These are phyloP conservation scores for Pythium aquatile DNA, from an alignment of 352 stramenopile species.

Conservation along the genomic window DNA sequence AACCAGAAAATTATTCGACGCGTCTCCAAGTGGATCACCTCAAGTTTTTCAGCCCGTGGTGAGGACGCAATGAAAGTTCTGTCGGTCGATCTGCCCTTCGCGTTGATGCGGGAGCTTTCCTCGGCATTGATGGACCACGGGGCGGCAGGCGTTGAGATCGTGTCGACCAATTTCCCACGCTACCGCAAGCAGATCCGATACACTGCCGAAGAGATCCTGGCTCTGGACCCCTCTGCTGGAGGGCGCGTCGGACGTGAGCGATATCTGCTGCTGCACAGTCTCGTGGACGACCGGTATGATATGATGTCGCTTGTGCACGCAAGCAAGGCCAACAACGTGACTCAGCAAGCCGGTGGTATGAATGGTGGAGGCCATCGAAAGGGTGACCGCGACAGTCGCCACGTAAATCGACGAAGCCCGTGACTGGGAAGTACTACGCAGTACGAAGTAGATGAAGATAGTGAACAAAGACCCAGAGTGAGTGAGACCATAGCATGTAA, in stretches of 20 bases:
- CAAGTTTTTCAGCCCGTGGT: conserved; percentile 68
- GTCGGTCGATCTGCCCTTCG: conserved; percentile 79
- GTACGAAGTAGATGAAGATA: neutral
- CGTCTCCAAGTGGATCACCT: conserved; percentile 86
- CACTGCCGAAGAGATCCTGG: conserved; percentile 72
- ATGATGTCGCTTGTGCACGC: conserved; percentile 75
- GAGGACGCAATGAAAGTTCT: conserved; percentile 85
- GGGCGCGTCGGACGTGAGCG: conserved; percentile 55
- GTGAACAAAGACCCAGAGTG: neutral
- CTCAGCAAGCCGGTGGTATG: neutral
- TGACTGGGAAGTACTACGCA: neutral
- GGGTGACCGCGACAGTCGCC: conserved; percentile 22
- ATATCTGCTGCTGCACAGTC: conserved; percentile 79
- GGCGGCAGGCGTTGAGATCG: conserved; percentile 46
- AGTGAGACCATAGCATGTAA: conserved; percentile 17
- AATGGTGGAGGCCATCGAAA: conserved; percentile 19
- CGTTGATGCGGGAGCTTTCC: conserved; percentile 76
- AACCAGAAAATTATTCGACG: conserved; percentile 77
- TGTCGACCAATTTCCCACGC: conserved; percentile 54
- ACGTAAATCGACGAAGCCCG: conserved; percentile 22
- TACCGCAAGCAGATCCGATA: conserved; percentile 85
- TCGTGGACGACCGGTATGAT: conserved; percentile 85
- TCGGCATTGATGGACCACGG: conserved; percentile 79
- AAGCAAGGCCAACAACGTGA: conserved; percentile 30
- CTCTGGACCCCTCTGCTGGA: conserved; percentile 45